Conservation (phyloP, 352 stramenopile species). For the Saprolegnia parasitica region DNA sequence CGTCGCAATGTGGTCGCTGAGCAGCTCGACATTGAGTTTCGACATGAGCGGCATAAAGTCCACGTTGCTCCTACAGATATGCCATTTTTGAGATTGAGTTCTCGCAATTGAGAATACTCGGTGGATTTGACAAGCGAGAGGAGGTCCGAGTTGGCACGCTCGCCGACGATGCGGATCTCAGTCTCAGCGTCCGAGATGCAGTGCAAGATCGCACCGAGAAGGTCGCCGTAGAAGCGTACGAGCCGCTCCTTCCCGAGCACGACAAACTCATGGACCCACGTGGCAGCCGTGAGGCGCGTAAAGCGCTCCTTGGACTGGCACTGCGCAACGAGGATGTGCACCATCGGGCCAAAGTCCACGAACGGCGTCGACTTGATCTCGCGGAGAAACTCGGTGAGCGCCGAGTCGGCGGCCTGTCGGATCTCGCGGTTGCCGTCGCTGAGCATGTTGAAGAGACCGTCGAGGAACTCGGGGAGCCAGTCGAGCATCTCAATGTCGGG, state of each 20-base stretch:
- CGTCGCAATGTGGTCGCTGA: constrained; percentile 95
- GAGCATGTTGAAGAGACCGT: constrained; percentile 99
- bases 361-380: constrained; percentile 96
- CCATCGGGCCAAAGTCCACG: constrained; percentile 97
- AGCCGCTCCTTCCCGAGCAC: constrained; percentile 92
- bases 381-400: constrained; percentile 91
- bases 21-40: constrained; percentile 92
- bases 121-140: constrained; percentile 93
- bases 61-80: constrained; percentile 50
- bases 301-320: constrained; percentile 96
- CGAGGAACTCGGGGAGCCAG: constrained; percentile 96
- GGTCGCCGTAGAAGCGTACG: constrained; percentile 93
- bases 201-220: constrained; percentile 95
- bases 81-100: neutral
- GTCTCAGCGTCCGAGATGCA: constrained; percentile 97
- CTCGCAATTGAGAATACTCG: constrained; percentile 26
- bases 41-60: constrained; percentile 92
- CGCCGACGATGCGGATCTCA: constrained; percentile 95
- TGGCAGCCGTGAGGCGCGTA: constrained; percentile 96
- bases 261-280: constrained; percentile 98
- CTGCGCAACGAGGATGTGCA: constrained; percentile 96
- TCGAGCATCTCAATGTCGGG: constrained; percentile 99
- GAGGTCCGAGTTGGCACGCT: constrained; percentile 95
- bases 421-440: constrained; percentile 98
- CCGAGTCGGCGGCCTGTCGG: constrained; percentile 92